A percentile compares a stretch with the other conserved stretches of the same genome.
phyloP scores from a whole-genome alignment of 306 rosid genomes.

The Rosa rugosa region DNA sequence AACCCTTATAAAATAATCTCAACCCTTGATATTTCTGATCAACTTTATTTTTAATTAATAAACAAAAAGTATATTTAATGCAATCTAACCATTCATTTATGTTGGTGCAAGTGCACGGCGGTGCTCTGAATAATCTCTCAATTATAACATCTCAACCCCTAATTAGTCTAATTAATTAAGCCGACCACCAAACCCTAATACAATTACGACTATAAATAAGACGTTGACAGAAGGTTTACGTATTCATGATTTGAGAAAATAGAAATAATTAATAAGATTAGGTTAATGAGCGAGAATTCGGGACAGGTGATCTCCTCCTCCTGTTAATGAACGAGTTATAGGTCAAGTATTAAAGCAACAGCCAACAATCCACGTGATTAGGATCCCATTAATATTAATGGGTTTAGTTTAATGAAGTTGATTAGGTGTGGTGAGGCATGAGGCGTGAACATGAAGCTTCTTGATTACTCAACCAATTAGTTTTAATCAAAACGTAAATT shows the following conservation, averaged over 20 bases:
- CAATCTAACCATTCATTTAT: too few relatives aligned
- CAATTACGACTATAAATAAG: not conserved
- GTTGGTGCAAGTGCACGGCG: too few relatives aligned
- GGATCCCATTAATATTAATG: constrained; percentile 10
- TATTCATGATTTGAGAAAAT: not conserved
- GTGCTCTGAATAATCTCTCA: too few relatives aligned
- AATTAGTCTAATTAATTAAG: not conserved
- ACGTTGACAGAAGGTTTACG: not conserved
- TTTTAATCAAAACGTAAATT: not conserved
- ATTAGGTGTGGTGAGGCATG: not conserved
- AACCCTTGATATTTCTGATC: too few relatives aligned
- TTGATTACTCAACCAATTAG: constrained; percentile 11
- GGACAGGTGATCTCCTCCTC: too few relatives aligned
- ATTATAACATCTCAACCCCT: not conserved
- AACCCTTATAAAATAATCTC: too few relatives aligned
- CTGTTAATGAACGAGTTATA: not conserved
- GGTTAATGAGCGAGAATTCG: not conserved
- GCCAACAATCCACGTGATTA: constrained; percentile 38
- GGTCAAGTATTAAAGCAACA: constrained; percentile 19
- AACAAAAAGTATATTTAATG: too few relatives aligned
- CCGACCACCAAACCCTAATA: not conserved
- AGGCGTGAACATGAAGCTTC: not conserved
- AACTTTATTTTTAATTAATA: too few relatives aligned
- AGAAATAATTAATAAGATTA: not conserved
- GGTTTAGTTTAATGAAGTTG: not conserved